These are phyloP conservation scores for Fonsecaea monophora DNA, from an alignment of 2,329 filamentous ascomycete genomes.

Conservation along the genomic window DNA sequence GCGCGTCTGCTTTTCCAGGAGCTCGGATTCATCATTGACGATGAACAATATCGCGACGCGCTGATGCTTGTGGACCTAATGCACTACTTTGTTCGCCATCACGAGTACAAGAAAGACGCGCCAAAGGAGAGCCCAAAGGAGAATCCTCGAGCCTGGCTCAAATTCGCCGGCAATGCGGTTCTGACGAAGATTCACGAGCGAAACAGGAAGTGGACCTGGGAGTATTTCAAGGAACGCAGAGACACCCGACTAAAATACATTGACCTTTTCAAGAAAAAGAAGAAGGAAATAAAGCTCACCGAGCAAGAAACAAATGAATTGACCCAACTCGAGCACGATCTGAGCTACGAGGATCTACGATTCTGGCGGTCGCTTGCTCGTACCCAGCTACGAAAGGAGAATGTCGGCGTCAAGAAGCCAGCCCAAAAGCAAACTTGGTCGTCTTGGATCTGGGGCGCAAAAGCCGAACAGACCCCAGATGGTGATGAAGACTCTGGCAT, in stretches of 20 bases:
- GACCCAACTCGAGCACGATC: slow-evolving; percentile 79
- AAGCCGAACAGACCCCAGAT: slow-evolving; percentile 66
- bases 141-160: slow-evolving; percentile 89
- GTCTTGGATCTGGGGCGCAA: slow-evolving; percentile 88
- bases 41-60: slow-evolving; percentile 95
- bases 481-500: slow-evolving; percentile 83
- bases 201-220: slow-evolving; percentile 95
- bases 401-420: slow-evolving; percentile 80
- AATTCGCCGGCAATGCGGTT: slow-evolving; percentile 87
- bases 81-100: slow-evolving; percentile 96
- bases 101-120: slow-evolving; percentile 93
- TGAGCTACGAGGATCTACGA: slow-evolving; percentile 90
- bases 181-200: slow-evolving; percentile 92
- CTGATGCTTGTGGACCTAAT: slow-evolving; percentile 98
- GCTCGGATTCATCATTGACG: slow-evolving; percentile 95
- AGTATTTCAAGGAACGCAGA: slow-evolving; percentile 87
- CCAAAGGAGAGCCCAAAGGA: slow-evolving; percentile 85
- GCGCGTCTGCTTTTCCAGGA: slow-evolving; percentile 93
- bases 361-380: slow-evolving; percentile 96
- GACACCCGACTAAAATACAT: slow-evolving; percentile 91
- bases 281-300: slow-evolving; percentile 72
- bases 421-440: slow-evolving; percentile 80
- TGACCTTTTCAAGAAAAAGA: slow-evolving; percentile 92
- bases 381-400: slow-evolving; percentile 94
- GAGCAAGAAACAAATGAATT: slow-evolving; percentile 75